Base-by-base conservation (phyloP, 441 rosid species). In the Pelargonium hybrid region DNA sequence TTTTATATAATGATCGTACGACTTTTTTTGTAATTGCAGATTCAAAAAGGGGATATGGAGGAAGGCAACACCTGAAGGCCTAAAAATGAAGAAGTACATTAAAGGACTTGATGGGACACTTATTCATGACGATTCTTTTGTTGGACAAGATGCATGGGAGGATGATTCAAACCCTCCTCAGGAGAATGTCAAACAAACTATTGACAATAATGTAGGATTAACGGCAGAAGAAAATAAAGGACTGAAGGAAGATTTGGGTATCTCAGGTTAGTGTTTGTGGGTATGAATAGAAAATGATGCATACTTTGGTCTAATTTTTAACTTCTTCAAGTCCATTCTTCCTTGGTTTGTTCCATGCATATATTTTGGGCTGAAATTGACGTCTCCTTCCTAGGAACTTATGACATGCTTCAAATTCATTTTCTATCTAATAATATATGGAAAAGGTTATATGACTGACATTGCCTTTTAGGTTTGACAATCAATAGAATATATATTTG, bases 121-220 rank as follows among this genome's bases (percentile, higher is more conserved):
- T 73, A 71, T 89, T 82, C 91, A 81, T 26, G 98, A 93, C 77
- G 83, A 80, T 71, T 81, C 92, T 70, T 93, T 85, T 82, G 92
- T 89, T 71, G 98, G 98, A 75, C 97, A 93, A 86, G 88, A 82
- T 84, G 97, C 94, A 65, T 93, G 97, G 97, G 84, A 84, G 74
- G 93, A 90, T 52, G 96, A 84, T 75, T 80, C 81, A 52, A 80
- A 84, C 74, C 74, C 88, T 67, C 71, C n/a, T n/a, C n/a, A 79
- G 62, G 86, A 83, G 57, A 82, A 81, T 72, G 76, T 87, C 66
- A 86, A 85, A 73, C 81, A 82, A 69, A 77, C 88, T 66, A 88
- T 87, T 73, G 88, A 86, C 66, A 81, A 77, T 64, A 82, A 85
- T 80, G 68, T 69, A 56, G 83, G 75, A 75, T 82, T 93, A 50